Evolutionary conservation across 2,329 filamentous ascomycete genomes (phyloP), one percentile per base, ranked within the genome.

Genomic region (Tolypocladium ovalisporum): DNA sequence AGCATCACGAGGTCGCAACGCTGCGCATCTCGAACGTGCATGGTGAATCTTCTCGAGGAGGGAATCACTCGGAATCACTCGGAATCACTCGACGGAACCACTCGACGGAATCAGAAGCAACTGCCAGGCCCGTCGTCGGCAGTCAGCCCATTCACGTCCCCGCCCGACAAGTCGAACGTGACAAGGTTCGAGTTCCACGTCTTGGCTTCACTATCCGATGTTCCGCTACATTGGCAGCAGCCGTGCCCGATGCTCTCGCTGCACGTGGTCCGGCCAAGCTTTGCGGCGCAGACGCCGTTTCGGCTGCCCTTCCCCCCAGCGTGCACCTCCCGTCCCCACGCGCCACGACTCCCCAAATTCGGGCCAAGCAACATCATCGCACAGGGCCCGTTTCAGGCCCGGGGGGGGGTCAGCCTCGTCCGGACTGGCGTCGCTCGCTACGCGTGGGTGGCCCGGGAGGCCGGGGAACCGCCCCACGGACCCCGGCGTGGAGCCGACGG

Each of bases 41-140:
- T 72, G 56, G 74, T 72, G 66, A 74, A 80, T 62, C 85, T 83
- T 71, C 77, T 83, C 59, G 83, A 83, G 37, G 2, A n/a, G 17
- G 6, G n/a, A n/a, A n/a, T n/a, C n/a, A n/a, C n/a, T n/a, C n/a
- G n/a, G n/a, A n/a, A n/a, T n/a, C n/a, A n/a, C n/a, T n/a, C n/a
- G n/a, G n/a, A n/a, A n/a, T n/a, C n/a, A n/a, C n/a, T n/a, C n/a
- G n/a, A n/a, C n/a, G n/a, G n/a, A n/a, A n/a, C n/a, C n/a, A n/a
- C n/a, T n/a, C n/a, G n/a, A n/a, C n/a, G n/a, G n/a, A n/a, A n/a
- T n/a, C n/a, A n/a, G n/a, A n/a, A n/a, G 37, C 6, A 7, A 40
- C 17, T 60, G 59, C 64, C 55, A 52, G 60, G n/a, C n/a, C 47
- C 34, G 58, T 52, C 56, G 8, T 42, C 55, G 29, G 27, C 51